Evolutionary conservation across 176 grass and related monocot species (phyloP), one percentile per base, ranked within the genome.

Genomic region (Hsuehochloa calcarea): DNA sequence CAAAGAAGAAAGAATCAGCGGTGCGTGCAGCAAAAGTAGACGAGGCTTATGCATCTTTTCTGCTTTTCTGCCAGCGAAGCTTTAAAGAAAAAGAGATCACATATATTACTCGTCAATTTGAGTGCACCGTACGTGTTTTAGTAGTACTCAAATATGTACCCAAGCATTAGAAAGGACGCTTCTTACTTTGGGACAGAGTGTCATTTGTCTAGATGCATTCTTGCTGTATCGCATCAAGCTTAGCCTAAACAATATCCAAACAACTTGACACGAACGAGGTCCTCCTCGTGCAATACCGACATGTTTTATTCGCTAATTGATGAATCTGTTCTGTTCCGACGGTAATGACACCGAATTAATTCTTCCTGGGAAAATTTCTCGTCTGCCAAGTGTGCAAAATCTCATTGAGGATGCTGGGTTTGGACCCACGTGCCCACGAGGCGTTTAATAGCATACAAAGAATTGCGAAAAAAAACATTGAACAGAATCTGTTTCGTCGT

Each of bases 161-260:
- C 69, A 65, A 85, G 46, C 17, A 80, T 40, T 63, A 25, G 58
- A 81, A 69, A 80, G 17, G 40, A 80, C 46, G 51, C 10, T 40
- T 80, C 69, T 70, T 75, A 10, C 77, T 81, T 76, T 70, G 20
- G 20, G 78, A 86, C 88, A 90, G 72, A 46, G 71, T 90, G 83
- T 72, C 83, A 65, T 71, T 46, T 86, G 72, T 71, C 83, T 10
- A 64, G 83, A 90, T 65, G 71, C 64, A 16, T 55, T 76, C 64
- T 10, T 50, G 88, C 64, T 86, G 88, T 86, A 72, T 65, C 66
- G 35, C 83, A 90, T 82, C 68, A 64, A 44, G 19, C 41, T 75
- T 65, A 23, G 11, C 8, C 17, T 66, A 8, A 13, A 37, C 23
- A 41, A 81, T 70, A 81, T 60, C 70, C 70, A 62, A 43, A 43